phyloP scores from a whole-genome alignment of 352 stramenopile genomes.

The Thraustochytrium striatum region DNA sequence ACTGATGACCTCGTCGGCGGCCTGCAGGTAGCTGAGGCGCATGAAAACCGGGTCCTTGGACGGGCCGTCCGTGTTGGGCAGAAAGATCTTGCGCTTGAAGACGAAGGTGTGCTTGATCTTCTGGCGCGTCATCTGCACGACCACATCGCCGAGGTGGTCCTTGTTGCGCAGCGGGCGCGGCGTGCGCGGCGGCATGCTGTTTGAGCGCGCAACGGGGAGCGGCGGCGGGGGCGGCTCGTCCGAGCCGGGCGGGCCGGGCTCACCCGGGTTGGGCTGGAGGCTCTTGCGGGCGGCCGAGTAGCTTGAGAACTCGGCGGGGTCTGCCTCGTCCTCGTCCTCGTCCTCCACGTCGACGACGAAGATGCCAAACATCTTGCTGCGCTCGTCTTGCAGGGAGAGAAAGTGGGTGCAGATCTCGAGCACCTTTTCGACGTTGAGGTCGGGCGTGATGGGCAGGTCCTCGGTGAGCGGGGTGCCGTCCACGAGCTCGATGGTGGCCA shows the following conservation, averaged over 20 bases:
- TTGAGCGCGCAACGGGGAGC: background rate
- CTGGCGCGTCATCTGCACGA: slow-evolving; percentile 80
- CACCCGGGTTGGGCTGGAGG: slow-evolving; percentile 48
- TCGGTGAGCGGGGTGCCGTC: slow-evolving; percentile 82
- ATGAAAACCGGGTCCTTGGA: slow-evolving; percentile 73
- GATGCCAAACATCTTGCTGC: slow-evolving; percentile 61
- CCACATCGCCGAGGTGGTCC: slow-evolving; percentile 80
- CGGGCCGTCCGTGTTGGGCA: slow-evolving; percentile 69
- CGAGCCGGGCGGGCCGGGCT: slow-evolving; percentile 54
- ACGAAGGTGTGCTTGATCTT: slow-evolving; percentile 83
- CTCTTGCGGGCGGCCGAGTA: slow-evolving; percentile 54
- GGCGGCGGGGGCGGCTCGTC: slow-evolving; percentile 63
- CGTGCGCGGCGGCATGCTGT: slow-evolving; percentile 67
- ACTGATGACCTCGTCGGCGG: slow-evolving; percentile 82
- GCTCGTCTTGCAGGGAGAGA: slow-evolving; percentile 73
- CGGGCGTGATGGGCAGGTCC: slow-evolving; percentile 82
- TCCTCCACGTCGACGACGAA: slow-evolving; percentile 64
- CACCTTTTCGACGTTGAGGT: slow-evolving; percentile 80
- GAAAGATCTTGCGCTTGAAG: slow-evolving; percentile 81
- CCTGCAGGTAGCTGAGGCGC: slow-evolving; percentile 79
- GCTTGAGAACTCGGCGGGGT: slow-evolving; percentile 63
- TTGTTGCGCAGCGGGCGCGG: slow-evolving; percentile 70
- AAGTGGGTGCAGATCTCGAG: slow-evolving; percentile 87
- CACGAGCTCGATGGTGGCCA: slow-evolving; percentile 84
- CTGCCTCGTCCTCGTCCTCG: slow-evolving; percentile 68